These are phyloP conservation scores for Cudoniella acicularis DNA, from an alignment of 495 filamentous ascomycete species.

Conservation along the genomic window DNA sequence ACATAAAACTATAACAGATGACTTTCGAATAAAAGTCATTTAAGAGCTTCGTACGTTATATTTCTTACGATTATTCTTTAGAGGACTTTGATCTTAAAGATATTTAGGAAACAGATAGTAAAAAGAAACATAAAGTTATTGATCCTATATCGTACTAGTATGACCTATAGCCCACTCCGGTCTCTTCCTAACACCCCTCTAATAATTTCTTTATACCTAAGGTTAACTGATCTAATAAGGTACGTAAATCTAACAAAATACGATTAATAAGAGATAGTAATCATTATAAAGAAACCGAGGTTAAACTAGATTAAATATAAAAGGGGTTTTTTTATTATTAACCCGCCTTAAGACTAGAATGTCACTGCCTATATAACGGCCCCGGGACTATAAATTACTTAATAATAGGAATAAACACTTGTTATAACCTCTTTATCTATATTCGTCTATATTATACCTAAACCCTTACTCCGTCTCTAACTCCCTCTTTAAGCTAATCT, in stretches of 20 bases:
- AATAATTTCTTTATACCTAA: slow-evolving; percentile 6
- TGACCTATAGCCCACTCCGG: slow-evolving; percentile 3
- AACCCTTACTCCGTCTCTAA: slow-evolving; percentile 22
- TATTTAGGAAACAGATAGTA: slow-evolving; percentile 5
- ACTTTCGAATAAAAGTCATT: slow-evolving; percentile 6
- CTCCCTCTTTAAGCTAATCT: slow-evolving; percentile 16
- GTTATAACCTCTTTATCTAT: slow-evolving; percentile 3
- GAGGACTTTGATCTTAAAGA: slow-evolving; percentile 1
- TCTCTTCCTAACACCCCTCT: slow-evolving; percentile 3
- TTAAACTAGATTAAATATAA: slow-evolving; percentile 3
- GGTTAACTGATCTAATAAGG: slow-evolving; percentile 1
- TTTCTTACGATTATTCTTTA: slow-evolving; percentile 5
- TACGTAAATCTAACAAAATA: slow-evolving; percentile 6
- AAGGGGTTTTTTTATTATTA: slow-evolving; percentile 3
- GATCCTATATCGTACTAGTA: slow-evolving; percentile 3
- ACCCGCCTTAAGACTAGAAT: slow-evolving; percentile 2
- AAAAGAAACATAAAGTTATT: slow-evolving; percentile 5
- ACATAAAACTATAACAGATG: slow-evolving; percentile 5
- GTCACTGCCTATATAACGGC: slow-evolving; percentile 1
- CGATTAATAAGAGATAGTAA: slow-evolving; percentile 5
- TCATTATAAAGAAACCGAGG: slow-evolving; percentile 5
- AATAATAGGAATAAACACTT: background rate
- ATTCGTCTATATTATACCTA: slow-evolving; percentile 12
- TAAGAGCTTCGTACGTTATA: slow-evolving; percentile 3
- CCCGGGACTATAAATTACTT: slow-evolving; percentile 1